Conservation (phyloP, 2,329 filamentous ascomycete species). For the Colletotrichum spaethianum region DNA sequence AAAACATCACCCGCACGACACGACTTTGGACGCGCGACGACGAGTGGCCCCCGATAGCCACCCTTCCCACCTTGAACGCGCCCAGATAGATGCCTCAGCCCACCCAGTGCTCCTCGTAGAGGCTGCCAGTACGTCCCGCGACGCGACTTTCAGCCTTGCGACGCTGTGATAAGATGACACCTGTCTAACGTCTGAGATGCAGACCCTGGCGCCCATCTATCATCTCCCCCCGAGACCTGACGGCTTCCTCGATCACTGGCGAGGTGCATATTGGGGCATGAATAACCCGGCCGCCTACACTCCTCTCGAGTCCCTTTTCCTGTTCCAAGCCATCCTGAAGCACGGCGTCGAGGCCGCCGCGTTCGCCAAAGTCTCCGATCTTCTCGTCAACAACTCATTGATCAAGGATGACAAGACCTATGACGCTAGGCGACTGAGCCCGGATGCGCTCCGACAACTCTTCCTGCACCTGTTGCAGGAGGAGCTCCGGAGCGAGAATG, state of each 20-base stretch:
- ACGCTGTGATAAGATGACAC: conserved; percentile 30
- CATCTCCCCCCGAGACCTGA: conserved; percentile 66
- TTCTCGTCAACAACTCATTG: conserved; percentile 80
- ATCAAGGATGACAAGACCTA: conserved; percentile 80
- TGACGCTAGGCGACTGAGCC: conserved; percentile 80
- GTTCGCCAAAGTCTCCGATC: conserved; percentile 81
- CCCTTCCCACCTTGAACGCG: conserved; percentile 31
- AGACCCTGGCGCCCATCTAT: conserved; percentile 70
- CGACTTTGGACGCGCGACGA: conserved; percentile 28
- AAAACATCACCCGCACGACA: conserved; percentile 37
- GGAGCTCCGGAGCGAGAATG: conserved; percentile 72
- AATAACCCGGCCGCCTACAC: conserved; percentile 78
- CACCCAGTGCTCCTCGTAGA: conserved; percentile 39
- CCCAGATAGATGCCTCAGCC: conserved; percentile 40
- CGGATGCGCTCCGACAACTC: conserved; percentile 83
- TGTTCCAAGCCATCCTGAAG: conserved; percentile 83
- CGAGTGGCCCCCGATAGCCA: conserved; percentile 34
- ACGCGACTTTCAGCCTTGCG: conserved; percentile 38
- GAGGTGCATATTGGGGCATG: conserved; percentile 70
- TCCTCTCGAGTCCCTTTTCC: conserved; percentile 86
- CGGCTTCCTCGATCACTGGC: conserved; percentile 69
- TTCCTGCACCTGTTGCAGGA: conserved; percentile 84
- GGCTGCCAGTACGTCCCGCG: conserved; percentile 42
- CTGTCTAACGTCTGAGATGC: conserved; percentile 34
- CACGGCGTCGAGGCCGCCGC: conserved; percentile 76